Percentiles rank a stretch among this genome's conserved stretches.
Conservation (phyloP, 192 early-diverging fungal genomes). For the Coemansia sp. region DNA sequence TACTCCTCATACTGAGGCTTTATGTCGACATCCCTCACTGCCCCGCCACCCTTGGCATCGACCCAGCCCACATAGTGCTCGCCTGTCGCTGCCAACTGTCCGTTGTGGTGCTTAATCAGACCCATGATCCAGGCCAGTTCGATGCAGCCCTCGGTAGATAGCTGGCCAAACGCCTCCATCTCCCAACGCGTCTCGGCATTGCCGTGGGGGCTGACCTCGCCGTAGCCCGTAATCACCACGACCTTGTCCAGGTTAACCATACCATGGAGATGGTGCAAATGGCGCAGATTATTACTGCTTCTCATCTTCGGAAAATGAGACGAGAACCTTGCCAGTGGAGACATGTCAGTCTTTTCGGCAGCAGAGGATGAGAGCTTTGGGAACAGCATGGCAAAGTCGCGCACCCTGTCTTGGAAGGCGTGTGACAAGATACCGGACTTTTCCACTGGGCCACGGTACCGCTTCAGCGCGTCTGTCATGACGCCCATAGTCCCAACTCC, state of each 20-base stretch:
- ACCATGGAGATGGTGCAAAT: constrained; percentile 59
- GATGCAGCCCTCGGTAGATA: constrained; percentile 60
- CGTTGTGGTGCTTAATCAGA: constrained; percentile 79
- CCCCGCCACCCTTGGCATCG: constrained; percentile 72
- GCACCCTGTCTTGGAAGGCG: neutral
- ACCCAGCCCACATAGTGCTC: constrained; percentile 67
- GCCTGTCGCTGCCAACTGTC: neutral
- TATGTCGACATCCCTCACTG: constrained; percentile 78
- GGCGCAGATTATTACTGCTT: constrained; percentile 57
- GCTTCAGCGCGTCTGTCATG: neutral
- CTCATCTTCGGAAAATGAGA: constrained; percentile 75
- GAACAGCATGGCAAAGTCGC: neutral
- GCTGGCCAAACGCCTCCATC: constrained; percentile 76
- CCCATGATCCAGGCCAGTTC: constrained; percentile 98
- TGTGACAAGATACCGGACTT: neutral
- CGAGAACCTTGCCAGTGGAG: constrained; percentile 83
- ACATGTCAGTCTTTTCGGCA: too few species aligned
- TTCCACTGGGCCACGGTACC: neutral
- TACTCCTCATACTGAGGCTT: constrained; percentile 85
- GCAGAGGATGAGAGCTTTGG: neutral
- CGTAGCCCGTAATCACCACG: constrained; percentile 85
- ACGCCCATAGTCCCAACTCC: constrained; percentile 66
- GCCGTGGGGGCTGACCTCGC: constrained; percentile 89
- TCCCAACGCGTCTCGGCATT: constrained; percentile 90
- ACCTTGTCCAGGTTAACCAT: constrained; percentile 87